Conservation (phyloP, 306 rosid genomes). For the Phaseolus lunatus region DNA sequence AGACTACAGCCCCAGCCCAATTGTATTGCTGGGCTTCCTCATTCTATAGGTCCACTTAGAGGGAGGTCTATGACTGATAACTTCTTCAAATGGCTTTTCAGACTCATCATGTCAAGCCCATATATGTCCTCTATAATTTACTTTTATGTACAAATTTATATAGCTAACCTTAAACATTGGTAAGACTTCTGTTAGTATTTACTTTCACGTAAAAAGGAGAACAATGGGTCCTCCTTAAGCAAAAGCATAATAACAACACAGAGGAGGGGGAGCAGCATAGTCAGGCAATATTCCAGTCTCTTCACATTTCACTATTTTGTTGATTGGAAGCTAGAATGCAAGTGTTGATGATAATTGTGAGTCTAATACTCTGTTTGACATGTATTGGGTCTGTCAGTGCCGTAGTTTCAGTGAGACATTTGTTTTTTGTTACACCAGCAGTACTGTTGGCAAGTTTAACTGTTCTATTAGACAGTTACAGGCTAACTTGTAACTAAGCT, state of each 20-base stretch:
- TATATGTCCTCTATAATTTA: constrained; percentile 11
- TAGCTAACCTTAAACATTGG: not conserved
- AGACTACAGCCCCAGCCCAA: too few species aligned
- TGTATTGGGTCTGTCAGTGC: too few species aligned
- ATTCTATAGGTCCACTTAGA: too few species aligned
- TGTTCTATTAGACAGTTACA: too few species aligned
- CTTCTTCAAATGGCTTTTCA: constrained; percentile 23
- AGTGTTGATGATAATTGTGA: not conserved
- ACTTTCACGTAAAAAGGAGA: not conserved
- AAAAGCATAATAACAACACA: constrained; percentile 10
- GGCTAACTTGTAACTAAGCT: too few species aligned
- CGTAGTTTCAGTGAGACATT: too few species aligned
- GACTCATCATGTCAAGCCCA: not conserved
- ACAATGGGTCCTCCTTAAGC: not conserved
- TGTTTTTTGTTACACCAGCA: too few species aligned
- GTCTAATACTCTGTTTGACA: too few species aligned
- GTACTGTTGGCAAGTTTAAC: too few species aligned
- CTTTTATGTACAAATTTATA: not conserved
- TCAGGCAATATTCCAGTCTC: not conserved
- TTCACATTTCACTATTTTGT: not conserved
- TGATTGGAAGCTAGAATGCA: constrained; percentile 8
- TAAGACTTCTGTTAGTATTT: not conserved
- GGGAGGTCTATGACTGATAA: not conserved
- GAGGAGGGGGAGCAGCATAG: not conserved
- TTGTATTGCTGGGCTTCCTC: too few species aligned